Evolutionary conservation across 2,329 filamentous ascomycete genomes (phyloP).

Genomic region (Hymenotorrendiella dingleyae): DNA sequence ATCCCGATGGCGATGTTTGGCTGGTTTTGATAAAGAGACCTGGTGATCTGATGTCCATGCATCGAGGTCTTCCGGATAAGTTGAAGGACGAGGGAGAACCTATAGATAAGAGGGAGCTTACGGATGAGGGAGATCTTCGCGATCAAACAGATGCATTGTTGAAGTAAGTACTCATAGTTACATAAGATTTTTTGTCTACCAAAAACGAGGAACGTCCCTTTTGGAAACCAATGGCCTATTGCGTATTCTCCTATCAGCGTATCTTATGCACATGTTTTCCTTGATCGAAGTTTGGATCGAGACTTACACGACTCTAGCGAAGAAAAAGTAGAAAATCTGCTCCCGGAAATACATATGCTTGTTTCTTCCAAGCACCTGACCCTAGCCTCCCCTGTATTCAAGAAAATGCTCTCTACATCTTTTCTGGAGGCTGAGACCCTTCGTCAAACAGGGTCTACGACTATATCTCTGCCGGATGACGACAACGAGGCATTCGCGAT

Average conservation of each 20-base stretch:
- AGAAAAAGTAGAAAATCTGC: neutral
- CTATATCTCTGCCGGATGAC: constrained; percentile 30
- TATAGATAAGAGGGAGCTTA: too few species aligned
- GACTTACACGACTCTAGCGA: too few species aligned
- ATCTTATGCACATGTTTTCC: too few species aligned
- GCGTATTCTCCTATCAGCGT: too few species aligned
- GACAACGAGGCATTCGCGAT: constrained; percentile 28
- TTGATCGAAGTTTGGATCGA: too few species aligned
- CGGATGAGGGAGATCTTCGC: too few species aligned
- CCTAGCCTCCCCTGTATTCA: constrained; percentile 25
- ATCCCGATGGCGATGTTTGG: constrained; percentile 1
- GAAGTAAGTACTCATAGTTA: too few species aligned
- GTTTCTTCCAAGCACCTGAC: constrained; percentile 21
- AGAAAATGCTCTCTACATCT: constrained; percentile 20
- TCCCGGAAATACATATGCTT: constrained; percentile 14
- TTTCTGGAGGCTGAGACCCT: constrained; percentile 21
- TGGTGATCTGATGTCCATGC: neutral
- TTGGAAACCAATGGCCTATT: too few species aligned
- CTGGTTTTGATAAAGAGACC: neutral
- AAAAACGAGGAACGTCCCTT: neutral
- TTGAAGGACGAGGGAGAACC: too few species aligned
- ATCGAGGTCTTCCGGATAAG: too few species aligned
- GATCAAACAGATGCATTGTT: too few species aligned
- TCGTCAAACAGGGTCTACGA: constrained; percentile 6
- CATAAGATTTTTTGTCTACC: too few species aligned